Base-by-base conservation (phyloP, 1,139 yeast species). In the Sugiyamaella neomexicana region DNA sequence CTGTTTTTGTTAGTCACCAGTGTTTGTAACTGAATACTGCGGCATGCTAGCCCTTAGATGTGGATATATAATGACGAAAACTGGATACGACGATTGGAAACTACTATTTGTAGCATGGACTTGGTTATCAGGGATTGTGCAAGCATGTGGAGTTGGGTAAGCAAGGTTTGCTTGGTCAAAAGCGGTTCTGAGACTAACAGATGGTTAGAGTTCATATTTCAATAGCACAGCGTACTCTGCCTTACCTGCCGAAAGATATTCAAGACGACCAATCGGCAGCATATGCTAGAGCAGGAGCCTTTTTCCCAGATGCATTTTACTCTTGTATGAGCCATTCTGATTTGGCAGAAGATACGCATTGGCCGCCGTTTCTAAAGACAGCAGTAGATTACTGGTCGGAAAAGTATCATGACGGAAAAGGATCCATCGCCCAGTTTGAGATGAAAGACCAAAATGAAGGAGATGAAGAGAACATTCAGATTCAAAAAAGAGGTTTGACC, bases 291-390 rank as follows among this genome's bases (percentile, higher is more conserved):
- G 77, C 83, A 0, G 87, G 87, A 0, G 75, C 85, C 0, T 82
- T 82, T 63, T 80, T 79, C 61, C 88, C 87, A 0, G 88, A 83
- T 63, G 80, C 84, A 0, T 79, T 81, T 60, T 82, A 83, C 65
- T 72, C 76, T 29, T 83, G 87, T 64, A 68, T 79, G 55, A 78
- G 75, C 4, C 62, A 68, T 47, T 71, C 78, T 3, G 76, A 76
- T 5, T 79, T 77, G 2, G 83, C 85, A 1, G 88, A 83, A 65
- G 77, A 70, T 38, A 73, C 83, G 0, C 87, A 83, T 62, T 83
- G 88, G 87, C 86, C 87, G 1, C 82, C 82, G 1, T 82, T 82
- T 61, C 61, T 82, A 31, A 67, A 70, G 9, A 66, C 66, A 1
- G 80, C 82, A 0, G 76, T 75, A 12, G 62, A 67, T 20, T 71